phyloP scores from a whole-genome alignment of 768 basidiomycete species.

The Termitomyces sp. region DNA sequence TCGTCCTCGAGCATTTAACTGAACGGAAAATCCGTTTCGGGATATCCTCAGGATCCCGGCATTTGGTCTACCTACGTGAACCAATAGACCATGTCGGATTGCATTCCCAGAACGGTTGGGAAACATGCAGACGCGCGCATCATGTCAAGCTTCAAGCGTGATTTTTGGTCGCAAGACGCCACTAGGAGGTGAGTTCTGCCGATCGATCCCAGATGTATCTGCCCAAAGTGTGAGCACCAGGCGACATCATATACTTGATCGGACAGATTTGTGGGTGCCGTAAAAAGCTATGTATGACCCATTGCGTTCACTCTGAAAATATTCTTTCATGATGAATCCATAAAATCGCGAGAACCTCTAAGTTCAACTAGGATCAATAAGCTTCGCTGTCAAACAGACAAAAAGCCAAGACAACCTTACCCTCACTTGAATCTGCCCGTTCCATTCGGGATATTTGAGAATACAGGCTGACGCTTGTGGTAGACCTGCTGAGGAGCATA shows the following conservation, averaged over 20 bases:
- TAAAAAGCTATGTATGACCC: constrained; percentile 14
- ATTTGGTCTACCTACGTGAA: constrained; percentile 14
- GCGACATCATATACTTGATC: constrained; percentile 8
- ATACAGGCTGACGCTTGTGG: not conserved
- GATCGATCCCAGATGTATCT: constrained; percentile 17
- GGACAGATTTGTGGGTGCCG: constrained; percentile 15
- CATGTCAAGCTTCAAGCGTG: constrained; percentile 17
- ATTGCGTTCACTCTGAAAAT: constrained; percentile 9
- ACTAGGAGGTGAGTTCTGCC: constrained; percentile 22
- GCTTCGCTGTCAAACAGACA: constrained; percentile 11
- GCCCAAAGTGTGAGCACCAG: constrained; percentile 15
- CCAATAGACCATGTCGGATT: constrained; percentile 18
- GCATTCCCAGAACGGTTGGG: constrained; percentile 16
- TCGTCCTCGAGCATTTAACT: constrained; percentile 11
- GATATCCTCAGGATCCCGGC: constrained; percentile 12
- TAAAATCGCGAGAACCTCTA: constrained; percentile 10
- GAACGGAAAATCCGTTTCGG: constrained; percentile 15
- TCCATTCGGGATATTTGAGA: constrained; percentile 11
- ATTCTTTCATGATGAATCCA: constrained; percentile 8
- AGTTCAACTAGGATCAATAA: constrained; percentile 3
- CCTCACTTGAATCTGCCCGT: constrained; percentile 7
- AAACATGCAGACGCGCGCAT: constrained; percentile 16
- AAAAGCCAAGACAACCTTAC: constrained; percentile 8
- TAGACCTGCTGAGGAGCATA: not conserved
- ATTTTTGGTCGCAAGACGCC: constrained; percentile 14